These are phyloP conservation scores for Populus tomentosa DNA, from an alignment of 441 rosid species.

Conservation along the genomic window DNA sequence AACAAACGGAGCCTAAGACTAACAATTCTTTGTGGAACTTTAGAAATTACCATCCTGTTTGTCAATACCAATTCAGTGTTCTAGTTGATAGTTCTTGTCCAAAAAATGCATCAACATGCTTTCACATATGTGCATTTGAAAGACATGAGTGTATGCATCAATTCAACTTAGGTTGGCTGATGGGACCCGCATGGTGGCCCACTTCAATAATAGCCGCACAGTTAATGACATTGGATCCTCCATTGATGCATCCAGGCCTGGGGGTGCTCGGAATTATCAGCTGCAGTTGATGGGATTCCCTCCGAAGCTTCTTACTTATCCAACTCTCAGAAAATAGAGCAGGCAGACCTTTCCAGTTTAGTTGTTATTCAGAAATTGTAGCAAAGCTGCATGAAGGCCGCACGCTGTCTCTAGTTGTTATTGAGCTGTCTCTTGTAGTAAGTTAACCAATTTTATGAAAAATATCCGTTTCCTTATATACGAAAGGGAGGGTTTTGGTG, in stretches of 20 bases:
- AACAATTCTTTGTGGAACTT: background rate
- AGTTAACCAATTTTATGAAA: background rate
- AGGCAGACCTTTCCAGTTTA: constrained; percentile 83
- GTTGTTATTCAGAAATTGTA: constrained; percentile 82
- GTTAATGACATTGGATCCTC: constrained; percentile 55
- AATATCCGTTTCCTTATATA: constrained; percentile 8
- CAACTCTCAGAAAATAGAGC: constrained; percentile 56
- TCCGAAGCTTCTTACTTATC: constrained; percentile 63
- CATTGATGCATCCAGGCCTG: constrained; percentile 73
- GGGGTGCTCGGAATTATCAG: constrained; percentile 51
- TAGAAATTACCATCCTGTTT: background rate
- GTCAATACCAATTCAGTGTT: background rate
- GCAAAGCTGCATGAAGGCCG: background rate
- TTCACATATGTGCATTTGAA: background rate
- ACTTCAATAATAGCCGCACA: constrained; percentile 70
- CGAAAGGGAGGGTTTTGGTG: constrained; percentile 8
- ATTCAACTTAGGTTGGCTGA: constrained; percentile 86
- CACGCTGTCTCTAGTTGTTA: background rate
- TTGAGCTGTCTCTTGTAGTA: constrained; percentile 10
- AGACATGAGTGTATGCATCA: constrained; percentile 28
- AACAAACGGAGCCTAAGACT: background rate
- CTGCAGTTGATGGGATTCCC: constrained; percentile 95
- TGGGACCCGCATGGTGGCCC: constrained; percentile 67
- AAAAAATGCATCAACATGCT: background rate
- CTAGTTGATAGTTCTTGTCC: background rate